phyloP scores from a whole-genome alignment of 2,329 filamentous ascomycete genomes.

The Lachnellula willkommii region DNA sequence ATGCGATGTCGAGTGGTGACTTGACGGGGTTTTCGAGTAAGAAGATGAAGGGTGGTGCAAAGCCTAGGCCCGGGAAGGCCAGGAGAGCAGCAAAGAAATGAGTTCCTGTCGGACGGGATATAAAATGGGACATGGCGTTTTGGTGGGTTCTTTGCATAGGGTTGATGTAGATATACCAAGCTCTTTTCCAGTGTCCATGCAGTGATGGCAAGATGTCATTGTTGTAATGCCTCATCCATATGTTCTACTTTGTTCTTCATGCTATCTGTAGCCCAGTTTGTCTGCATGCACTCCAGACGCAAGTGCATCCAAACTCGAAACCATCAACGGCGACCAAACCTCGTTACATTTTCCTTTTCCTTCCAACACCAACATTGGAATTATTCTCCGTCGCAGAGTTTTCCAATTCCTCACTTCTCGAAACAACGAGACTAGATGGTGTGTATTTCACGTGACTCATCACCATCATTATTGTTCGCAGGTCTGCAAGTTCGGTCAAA shows the following conservation, averaged over 20 bases:
- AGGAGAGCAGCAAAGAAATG: slow-evolving; percentile 31
- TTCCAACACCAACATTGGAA: no score
- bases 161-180: background rate
- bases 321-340: no score
- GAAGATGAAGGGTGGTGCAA: slow-evolving; percentile 69
- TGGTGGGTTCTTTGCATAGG: background rate
- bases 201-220: background rate
- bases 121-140: slow-evolving; percentile 2
- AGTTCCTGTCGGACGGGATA: background rate
- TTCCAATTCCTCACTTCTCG: no score
- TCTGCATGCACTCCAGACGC: background rate
- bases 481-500: no score
- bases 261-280: background rate
- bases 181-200: background rate
- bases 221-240: background rate
- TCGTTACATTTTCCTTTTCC: no score
- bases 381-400: no score
- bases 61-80: slow-evolving; percentile 45
- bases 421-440: no score
- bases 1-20: slow-evolving; percentile 77
- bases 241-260: background rate
- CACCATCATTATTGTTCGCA: no score
- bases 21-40: slow-evolving; percentile 72
- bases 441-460: no score
- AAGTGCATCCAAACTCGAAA: background rate